These are phyloP conservation scores for Pharus latifolius DNA, from an alignment of 176 grass and related monocot species.

Conservation along the genomic window DNA sequence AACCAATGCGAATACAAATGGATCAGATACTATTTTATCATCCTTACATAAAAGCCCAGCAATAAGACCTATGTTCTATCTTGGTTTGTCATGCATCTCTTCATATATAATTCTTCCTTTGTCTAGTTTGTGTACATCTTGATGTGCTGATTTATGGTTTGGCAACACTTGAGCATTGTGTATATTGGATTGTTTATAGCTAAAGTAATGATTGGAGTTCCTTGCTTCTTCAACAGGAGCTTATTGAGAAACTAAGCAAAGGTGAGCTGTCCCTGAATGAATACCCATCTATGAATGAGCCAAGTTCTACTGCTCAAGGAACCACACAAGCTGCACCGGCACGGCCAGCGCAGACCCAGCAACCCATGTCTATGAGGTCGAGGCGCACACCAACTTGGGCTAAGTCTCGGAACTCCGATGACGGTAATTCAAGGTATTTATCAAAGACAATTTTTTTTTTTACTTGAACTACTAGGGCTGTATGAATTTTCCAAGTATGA, in stretches of 20 bases:
- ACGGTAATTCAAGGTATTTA: constrained; percentile 74
- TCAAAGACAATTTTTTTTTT: not conserved
- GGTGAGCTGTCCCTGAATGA: constrained; percentile 62
- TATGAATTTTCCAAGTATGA: not conserved
- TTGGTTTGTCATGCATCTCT: too few relatives aligned
- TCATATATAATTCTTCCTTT: too few relatives aligned
- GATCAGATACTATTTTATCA: too few relatives aligned
- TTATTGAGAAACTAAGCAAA: constrained; percentile 72
- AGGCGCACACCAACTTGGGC: constrained; percentile 79
- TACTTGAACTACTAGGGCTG: not conserved
- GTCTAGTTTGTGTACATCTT: too few relatives aligned
- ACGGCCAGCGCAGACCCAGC: constrained; percentile 23
- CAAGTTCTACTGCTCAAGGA: constrained; percentile 30
- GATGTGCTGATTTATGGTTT: too few relatives aligned
- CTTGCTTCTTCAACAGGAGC: constrained; percentile 42
- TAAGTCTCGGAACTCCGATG: constrained; percentile 49
- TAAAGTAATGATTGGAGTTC: not conserved
- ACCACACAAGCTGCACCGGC: not conserved
- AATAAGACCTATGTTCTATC: too few relatives aligned
- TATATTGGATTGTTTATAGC: too few relatives aligned
- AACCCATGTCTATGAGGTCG: constrained; percentile 63
- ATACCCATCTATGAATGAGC: constrained; percentile 65
- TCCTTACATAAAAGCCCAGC: too few relatives aligned
- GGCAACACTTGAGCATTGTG: too few relatives aligned
- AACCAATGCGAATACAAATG: too few relatives aligned